Evolutionary conservation across 1,139 yeast species (phyloP), one percentile per base, ranked within the genome.

Genomic region (Scheffersomyces segobiensis): DNA sequence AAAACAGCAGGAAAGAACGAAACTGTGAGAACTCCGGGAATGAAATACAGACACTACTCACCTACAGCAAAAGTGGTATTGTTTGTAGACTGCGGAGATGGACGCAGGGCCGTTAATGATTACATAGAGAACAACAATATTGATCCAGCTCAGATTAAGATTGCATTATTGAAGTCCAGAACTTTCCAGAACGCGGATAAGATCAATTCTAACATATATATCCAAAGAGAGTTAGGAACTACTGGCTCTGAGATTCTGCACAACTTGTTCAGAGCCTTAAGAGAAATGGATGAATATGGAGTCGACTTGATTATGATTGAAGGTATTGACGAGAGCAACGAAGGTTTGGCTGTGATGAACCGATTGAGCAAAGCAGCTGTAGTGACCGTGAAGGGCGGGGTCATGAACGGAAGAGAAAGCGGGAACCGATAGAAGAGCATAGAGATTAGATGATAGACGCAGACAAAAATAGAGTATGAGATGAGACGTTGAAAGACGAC

Each of bases 11-110:
- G 84, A 1, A 79, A 80, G 22, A 72, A 80, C 55, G 97, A 90
- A 67, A 81, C 87, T 0, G 98, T 93, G 0, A 83, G 90, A 64
- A 95, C 99, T 0, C 99, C 99, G 0, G 99, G 99, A 0, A 95
- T 95, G 99, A 95, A 95, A 70, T 95, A 95, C 71, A 87, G 91
- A 65, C 99, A 95, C 72, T 95, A 95, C 72, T 91, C 98, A 0
- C 99, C 99, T 1, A 82, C 83, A 2, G 97, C 98, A 0, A 86
- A 84, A 60, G 98, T 95, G 6, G 79, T 90, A 0, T 73, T 93
- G n/a, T 87, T 92, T 62, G 74, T 80, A 14, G 82, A 78, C 50
- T 79, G 85, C 63, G 81, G 78, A 0, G 80, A 84, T 62, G 87
- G 88, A 0, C 59, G 56, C 3, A 57, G 59, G 0, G 78, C 77